A percentile compares a stretch with the other conserved stretches of the same genome.
Evolutionary conservation across 371 early-diverging fungal species (phyloP).

Genomic region (Blakeslea trispora): DNA sequence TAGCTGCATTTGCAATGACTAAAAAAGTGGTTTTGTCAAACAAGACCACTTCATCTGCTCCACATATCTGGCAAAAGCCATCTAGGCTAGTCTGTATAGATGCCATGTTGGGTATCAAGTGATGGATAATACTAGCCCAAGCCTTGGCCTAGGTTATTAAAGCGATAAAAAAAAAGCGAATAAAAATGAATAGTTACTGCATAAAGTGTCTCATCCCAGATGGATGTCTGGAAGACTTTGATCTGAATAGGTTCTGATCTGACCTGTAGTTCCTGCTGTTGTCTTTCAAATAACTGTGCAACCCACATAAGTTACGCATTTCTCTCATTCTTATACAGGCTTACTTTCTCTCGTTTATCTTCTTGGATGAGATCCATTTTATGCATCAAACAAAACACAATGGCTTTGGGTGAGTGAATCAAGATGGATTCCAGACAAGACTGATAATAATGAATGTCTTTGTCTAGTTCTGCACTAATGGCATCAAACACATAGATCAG

Average conservation of each 20-base stretch:
- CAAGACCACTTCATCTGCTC: slow-evolving; percentile 92
- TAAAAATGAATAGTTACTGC: slow-evolving; percentile 45
- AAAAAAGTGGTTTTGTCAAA: slow-evolving; percentile 96
- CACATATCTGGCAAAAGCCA: slow-evolving; percentile 79
- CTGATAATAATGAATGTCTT: slow-evolving; percentile 89
- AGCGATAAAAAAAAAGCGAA: not conserved
- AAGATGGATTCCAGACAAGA: slow-evolving; percentile 84
- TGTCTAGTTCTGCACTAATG: slow-evolving; percentile 84
- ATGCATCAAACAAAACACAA: slow-evolving; percentile 92
- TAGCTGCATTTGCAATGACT: slow-evolving; percentile 85
- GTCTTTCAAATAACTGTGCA: slow-evolving; percentile 67
- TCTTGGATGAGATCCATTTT: slow-evolving; percentile 94
- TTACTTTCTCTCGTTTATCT: slow-evolving; percentile 67
- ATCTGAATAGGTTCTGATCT: slow-evolving; percentile 75
- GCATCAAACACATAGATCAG: slow-evolving; percentile 97
- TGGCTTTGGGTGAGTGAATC: slow-evolving; percentile 81
- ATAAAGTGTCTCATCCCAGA: slow-evolving; percentile 96
- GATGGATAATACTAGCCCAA: slow-evolving; percentile 94
- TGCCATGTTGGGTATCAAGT: slow-evolving; percentile 91
- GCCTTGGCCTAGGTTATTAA: slow-evolving; percentile 51
- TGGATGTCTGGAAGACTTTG: slow-evolving; percentile 86
- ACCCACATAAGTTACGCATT: no score
- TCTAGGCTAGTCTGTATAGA: slow-evolving; percentile 74
- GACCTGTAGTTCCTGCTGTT: slow-evolving; percentile 67
- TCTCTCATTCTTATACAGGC: not conserved